These are phyloP conservation scores for Hyaloperonospora arabidopsidis DNA, from an alignment of 352 stramenopile genomes.

Conservation along the genomic window DNA sequence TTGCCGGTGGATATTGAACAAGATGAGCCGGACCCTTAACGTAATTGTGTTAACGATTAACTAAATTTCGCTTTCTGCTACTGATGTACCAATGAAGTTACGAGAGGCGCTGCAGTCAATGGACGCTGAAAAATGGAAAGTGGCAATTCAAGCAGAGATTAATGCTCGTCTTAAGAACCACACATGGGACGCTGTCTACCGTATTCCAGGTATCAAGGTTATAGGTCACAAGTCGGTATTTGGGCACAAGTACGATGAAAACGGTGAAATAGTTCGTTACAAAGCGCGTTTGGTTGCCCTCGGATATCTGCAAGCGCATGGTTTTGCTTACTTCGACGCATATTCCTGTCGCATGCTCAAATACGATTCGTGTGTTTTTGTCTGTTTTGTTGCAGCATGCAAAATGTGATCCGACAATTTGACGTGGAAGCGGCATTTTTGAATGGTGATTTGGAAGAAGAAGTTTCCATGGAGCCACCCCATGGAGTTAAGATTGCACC, in stretches of 20 bases:
- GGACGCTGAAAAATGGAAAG: conserved; percentile 15
- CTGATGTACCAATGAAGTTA: not conserved
- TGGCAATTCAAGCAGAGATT: conserved; percentile 12
- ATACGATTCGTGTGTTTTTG: not conserved
- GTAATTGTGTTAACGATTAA: not conserved
- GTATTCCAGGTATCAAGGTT: not conserved
- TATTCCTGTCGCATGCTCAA: not conserved
- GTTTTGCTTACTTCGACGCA: not conserved
- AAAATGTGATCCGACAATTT: not conserved
- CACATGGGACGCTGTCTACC: not conserved
- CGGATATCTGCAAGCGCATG: conserved; percentile 4
- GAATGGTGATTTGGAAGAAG: not conserved
- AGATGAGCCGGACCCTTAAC: not conserved
- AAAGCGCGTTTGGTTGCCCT: conserved; percentile 6
- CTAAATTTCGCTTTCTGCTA: not conserved
- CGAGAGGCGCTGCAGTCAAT: not conserved
- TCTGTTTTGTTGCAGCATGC: not conserved
- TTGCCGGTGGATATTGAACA: no score
- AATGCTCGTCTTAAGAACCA: not conserved
- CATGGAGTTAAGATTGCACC: not conserved
- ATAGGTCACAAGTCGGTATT: not conserved
- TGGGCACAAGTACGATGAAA: not conserved
- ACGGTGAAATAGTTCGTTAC: not conserved
- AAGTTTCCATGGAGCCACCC: not conserved
- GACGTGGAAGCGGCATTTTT: not conserved